Evolutionary conservation across 768 basidiomycete species (phyloP), one percentile per base, ranked within the genome.

Genomic region (Lactarius sp.): DNA sequence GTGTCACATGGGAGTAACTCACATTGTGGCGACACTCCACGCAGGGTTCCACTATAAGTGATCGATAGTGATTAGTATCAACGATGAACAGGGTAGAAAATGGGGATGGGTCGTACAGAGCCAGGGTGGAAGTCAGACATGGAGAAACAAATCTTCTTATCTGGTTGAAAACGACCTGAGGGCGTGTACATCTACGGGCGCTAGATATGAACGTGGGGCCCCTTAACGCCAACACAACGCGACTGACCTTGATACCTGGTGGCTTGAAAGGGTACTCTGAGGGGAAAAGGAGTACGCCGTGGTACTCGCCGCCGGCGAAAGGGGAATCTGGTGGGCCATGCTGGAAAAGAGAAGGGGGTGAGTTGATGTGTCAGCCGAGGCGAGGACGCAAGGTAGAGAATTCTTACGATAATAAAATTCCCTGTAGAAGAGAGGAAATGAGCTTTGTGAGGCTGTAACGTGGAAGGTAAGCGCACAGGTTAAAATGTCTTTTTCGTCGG

Each of bases 71-170:
- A 42, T 58, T 55, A 54, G 53, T 5, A 22, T 60, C 41, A 47
- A 42, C 20, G 31, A 47, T n/a, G 39, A 16, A 37, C 20, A 41
- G 18, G 22, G 36, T n/a, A 34, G 33, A 42, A 27, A 2, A 27
- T 27, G 27, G 49, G 54, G 65, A 53, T 22, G 18, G 10, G 5
- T 82, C 89, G 73, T 69, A 92, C 91, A 13, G 90, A 83, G 65
- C 91, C 92, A 0, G 93, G 92, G 71, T 94, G 93, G 71, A 93
- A 94, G 74, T 94, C 92, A 4, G 92, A 94, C 94, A 98, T 97
- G 27, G 93, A 96, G 77, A 97, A 96, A 73, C 95, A 98, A 60
- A 98, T 97, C 81, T 94, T 97, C 77, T 85, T 87, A 79, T 93
- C 91, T 22, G 91, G 90, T 68, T 90, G 85, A 76, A 95, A 95